phyloP scores from a whole-genome alignment of 139 green algal genomes.

The Dunaliella primolecta region DNA sequence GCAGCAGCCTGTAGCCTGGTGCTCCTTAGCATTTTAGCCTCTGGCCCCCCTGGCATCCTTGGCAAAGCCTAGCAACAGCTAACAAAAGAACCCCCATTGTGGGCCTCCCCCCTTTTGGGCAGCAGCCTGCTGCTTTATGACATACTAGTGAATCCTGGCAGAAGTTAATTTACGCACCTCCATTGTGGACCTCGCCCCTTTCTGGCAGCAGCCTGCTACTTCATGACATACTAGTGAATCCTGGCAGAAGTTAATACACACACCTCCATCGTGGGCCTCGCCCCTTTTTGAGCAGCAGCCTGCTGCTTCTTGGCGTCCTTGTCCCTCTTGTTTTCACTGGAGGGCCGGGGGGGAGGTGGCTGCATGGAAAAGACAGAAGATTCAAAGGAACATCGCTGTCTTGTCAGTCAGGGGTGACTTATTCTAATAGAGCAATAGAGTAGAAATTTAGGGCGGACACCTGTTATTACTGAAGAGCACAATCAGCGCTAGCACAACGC shows the following conservation, averaged over 20 bases:
- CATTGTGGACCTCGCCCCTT: no score
- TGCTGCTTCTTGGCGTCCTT: neutral
- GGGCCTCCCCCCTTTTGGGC: neutral
- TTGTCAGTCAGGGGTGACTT: neutral
- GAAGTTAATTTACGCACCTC: no score
- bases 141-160: no score
- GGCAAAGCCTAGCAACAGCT: no score
- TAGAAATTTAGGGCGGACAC: no score
- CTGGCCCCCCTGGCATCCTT: no score
- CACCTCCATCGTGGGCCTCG: neutral
- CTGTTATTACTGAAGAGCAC: no score
- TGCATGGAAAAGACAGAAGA: neutral
- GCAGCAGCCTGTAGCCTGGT: neutral
- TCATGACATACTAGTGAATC: no score
- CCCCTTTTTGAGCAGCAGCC: neutral
- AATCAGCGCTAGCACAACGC: no score
- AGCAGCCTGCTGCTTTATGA: neutral
- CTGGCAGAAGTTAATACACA: no score
- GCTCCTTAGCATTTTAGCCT: neutral
- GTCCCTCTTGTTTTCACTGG: neutral
- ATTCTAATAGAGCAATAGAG: no score
- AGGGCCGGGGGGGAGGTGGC: neutral
- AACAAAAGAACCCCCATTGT: neutral
- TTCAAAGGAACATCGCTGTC: neutral
- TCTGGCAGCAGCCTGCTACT: no score